Base-by-base conservation (phyloP, 2,329 filamentous ascomycete species). In the Stemphylium vesicarium region DNA sequence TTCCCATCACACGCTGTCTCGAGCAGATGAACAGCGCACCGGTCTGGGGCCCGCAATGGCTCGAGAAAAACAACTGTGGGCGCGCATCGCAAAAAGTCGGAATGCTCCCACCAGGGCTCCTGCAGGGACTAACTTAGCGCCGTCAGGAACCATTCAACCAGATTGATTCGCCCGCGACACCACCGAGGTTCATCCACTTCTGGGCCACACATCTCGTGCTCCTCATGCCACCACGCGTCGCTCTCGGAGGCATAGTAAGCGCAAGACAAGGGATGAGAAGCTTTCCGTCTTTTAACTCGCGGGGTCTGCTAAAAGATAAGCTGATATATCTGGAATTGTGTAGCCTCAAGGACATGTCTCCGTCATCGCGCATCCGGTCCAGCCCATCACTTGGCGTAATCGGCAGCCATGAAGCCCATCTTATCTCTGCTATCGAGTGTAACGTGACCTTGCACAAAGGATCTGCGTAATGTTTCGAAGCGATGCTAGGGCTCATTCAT, bases 121-220 rank as follows among this genome's bases (percentile, higher is more conserved):
- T 61, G 58, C 58, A 61, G 58, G 58, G 58, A 46, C 58, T 44
- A 29, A 36, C 44, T 32, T 61, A 54, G 56, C 40, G 44, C 26
- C 35, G 22, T 38, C 57, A 56, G 56, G 56, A 41, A 56, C 55
- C 41, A 15, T 33, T 45, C 51, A 56, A 33, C 38, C 43, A 22
- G 9, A 15, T 35, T 61, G 54, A 52, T 57, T 60, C 39, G 57
- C 42, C 41, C 33, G 24, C 24, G 31, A 16, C 46, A 8, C 22
- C n/a, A 52, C 57, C 57, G 54, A 53, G 41, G 33, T 44, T 39
- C 41, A 13, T 31, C 42, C 42, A 37, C 33, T 7, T 45, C 16
- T 51, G 40, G 49, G 49, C 48, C 48, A 45, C 38, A 35, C 18
- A 20, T 20, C 16, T 26, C 16, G 47, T 35, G 38, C 38, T 2